These are phyloP conservation scores for Coelastrella sp. DNA, from an alignment of 139 green algal species.

Conservation along the genomic window DNA sequence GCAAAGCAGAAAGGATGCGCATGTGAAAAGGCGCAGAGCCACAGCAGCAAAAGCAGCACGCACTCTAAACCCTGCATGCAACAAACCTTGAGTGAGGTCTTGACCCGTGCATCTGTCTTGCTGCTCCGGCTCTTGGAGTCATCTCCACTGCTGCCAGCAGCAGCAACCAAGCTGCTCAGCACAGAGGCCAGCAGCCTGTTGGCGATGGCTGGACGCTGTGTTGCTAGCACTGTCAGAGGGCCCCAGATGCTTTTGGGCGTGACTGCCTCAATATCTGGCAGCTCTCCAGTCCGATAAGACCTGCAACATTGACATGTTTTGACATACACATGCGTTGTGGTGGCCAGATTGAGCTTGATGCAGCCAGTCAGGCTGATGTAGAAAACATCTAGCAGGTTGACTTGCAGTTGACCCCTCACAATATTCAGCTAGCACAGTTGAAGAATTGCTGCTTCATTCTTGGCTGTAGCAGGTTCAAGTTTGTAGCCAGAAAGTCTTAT, in stretches of 20 bases:
- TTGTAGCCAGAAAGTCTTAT: no score
- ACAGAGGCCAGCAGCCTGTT: conserved; percentile 16
- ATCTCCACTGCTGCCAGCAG: conserved; percentile 6
- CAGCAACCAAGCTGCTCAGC: not conserved
- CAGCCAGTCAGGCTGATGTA: no score
- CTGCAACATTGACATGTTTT: not conserved
- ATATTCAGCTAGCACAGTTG: no score
- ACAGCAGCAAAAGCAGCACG: not conserved
- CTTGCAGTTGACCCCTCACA: no score
- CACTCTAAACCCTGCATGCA: not conserved
- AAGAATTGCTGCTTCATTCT: no score
- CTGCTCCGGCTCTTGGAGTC: not conserved
- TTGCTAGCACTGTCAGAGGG: not conserved
- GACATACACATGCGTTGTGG: no score
- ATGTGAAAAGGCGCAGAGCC: no score
- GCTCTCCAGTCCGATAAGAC: conserved; percentile 14
- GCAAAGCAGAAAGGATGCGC: no score
- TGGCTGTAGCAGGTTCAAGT: no score
- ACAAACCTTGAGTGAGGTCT: not conserved
- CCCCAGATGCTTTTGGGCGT: not conserved
- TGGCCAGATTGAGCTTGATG: no score
- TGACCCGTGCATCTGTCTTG: not conserved
- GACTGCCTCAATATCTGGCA: conserved; percentile 30
- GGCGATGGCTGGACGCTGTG: not conserved
- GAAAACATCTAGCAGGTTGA: no score